Evolutionary conservation across 1,139 yeast genomes (phyloP), one percentile per base, ranked within the genome.

Genomic region (Nematodospora anomalae): DNA sequence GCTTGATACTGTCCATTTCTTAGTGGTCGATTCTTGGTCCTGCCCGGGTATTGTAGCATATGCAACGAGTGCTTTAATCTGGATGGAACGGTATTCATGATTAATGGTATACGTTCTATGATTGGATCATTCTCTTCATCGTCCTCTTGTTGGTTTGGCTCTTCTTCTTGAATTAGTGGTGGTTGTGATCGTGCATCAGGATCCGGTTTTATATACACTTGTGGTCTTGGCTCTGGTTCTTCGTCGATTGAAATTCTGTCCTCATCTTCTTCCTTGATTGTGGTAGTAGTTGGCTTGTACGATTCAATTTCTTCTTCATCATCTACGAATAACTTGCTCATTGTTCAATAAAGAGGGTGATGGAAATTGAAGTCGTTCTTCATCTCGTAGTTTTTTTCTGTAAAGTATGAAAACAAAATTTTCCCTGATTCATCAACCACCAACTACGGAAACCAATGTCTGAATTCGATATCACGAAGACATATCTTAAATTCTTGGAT

Each of bases 401-500:
- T 18, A 18, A 6, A 18, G 8, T 18, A 18, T 6, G 8, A 18
- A 6, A 18, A 18, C 8, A 18, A 18, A 18, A 18, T 18, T 18
- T 18, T 18, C 21, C 21, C 6, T 18, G 21, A 18, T 18, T 18
- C 21, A 18, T 18, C 21, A 31, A 31, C 23, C 15, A 23, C 21
- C 21, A 18, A 18, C 21, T 18, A 18, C 6, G 21, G 6, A 18
- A 18, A 8, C n/a, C 10, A 3, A 38, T 34, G 38, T 25, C 36
- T 16, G 33, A 38, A 6, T 88, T 90, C 54, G 95, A 89, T 58
- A 88, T 92, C 48, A 88, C 83, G 34, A 71, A 78, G 49, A 79
- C 92, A 1, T 92, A 92, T 57, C 73, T 86, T 44, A 76, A 77
- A 58, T 89, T 87, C 58, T 70, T 92, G 42, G 79, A 76, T 46